Percentiles rank a stretch among this genome's conserved stretches.
These are phyloP conservation scores for Hygrocybe coccinea DNA, from an alignment of 768 basidiomycete species.

Conservation along the genomic window DNA sequence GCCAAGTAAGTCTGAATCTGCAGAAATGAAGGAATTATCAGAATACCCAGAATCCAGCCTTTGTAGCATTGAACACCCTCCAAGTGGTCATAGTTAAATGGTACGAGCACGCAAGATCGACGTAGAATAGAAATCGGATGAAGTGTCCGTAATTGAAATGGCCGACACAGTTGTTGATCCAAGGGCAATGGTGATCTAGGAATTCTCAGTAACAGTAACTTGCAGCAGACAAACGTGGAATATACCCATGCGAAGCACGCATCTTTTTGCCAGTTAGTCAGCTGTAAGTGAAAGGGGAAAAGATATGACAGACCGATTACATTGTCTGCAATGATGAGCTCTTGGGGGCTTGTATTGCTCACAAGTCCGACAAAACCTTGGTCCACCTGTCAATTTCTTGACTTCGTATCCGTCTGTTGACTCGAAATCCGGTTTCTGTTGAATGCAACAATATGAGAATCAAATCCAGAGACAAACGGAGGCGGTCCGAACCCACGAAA, in stretches of 20 bases:
- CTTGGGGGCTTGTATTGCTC: constrained; percentile 80
- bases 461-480: background rate
- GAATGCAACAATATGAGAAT: background rate
- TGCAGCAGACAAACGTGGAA: background rate
- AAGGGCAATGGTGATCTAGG: constrained; percentile 85
- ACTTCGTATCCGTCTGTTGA: constrained; percentile 74
- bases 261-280: constrained; percentile 39
- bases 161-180: constrained; percentile 94
- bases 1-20: background rate
- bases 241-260: constrained; percentile 86
- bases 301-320: constrained; percentile 57
- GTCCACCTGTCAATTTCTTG: constrained; percentile 78
- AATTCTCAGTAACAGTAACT: constrained; percentile 7
- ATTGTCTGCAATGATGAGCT: constrained; percentile 89
- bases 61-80: constrained; percentile 50
- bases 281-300: background rate
- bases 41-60: constrained; percentile 50
- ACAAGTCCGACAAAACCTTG: constrained; percentile 85
- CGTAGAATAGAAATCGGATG: constrained; percentile 87
- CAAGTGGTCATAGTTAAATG: constrained; percentile 79
- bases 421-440: constrained; percentile 69
- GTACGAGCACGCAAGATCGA: constrained; percentile 84
- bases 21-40: background rate
- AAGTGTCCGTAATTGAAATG: constrained; percentile 87
- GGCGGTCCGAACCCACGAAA: constrained; percentile 57